These are phyloP conservation scores for Lipomyces mesembrius DNA, from an alignment of 805 yeast species.

Conservation along the genomic window DNA sequence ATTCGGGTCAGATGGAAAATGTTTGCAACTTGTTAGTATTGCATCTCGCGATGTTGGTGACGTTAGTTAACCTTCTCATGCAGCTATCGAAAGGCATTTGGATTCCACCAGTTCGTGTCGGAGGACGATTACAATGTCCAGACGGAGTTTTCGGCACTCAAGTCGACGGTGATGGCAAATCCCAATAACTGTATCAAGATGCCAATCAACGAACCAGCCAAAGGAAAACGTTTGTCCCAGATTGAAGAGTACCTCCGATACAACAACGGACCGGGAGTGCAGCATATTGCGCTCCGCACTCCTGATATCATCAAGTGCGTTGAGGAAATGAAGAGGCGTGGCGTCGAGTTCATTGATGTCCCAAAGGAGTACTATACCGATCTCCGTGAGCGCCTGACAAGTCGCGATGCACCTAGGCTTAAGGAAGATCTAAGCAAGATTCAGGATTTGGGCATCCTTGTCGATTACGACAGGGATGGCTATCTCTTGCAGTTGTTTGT, in stretches of 20 bases:
- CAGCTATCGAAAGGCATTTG: slow-evolving; percentile 63
- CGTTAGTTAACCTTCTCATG: background rate
- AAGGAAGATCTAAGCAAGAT: slow-evolving; percentile 59
- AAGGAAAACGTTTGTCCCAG: slow-evolving; percentile 68
- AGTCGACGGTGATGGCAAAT: slow-evolving; percentile 78
- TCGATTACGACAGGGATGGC: slow-evolving; percentile 70
- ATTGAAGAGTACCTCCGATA: slow-evolving; percentile 80
- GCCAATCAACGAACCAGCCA: slow-evolving; percentile 86
- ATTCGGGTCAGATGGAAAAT: slow-evolving; percentile 65
- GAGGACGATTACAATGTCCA: slow-evolving; percentile 78
- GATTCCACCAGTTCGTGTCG: slow-evolving; percentile 81
- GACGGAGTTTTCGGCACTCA: slow-evolving; percentile 70
- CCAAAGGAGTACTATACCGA: slow-evolving; percentile 61
- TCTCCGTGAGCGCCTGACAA: slow-evolving; percentile 53
- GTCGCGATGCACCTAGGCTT: slow-evolving; percentile 49
- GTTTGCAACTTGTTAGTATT: slow-evolving; percentile 52
- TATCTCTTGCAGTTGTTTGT: slow-evolving; percentile 81
- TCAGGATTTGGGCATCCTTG: slow-evolving; percentile 57
- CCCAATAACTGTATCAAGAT: slow-evolving; percentile 67
- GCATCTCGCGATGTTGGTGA: background rate
- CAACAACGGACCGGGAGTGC: slow-evolving; percentile 82
- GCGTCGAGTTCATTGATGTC: slow-evolving; percentile 69
- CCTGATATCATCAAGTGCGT: slow-evolving; percentile 64
- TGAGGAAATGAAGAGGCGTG: slow-evolving; percentile 58
- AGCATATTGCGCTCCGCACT: slow-evolving; percentile 76